Evolutionary conservation across 1,284 basidiomycete genomes (phyloP).

Genomic region (Ustilago esculenta): DNA sequence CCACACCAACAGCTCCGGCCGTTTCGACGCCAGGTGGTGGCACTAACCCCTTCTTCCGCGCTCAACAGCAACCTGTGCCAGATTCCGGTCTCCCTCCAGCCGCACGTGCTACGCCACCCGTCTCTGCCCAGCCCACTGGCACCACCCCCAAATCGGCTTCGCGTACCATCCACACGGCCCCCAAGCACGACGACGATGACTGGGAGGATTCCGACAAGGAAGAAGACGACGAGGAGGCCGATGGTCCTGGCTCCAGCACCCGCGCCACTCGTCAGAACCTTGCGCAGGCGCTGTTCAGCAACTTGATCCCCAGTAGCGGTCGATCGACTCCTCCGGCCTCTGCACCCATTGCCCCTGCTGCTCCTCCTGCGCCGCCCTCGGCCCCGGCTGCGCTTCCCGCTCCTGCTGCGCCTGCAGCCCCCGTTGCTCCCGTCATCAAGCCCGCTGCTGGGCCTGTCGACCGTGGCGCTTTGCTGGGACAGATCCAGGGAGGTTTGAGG

Average conservation of each 20-base stretch:
- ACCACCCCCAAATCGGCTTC: constrained; percentile 22
- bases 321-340: constrained; percentile 51
- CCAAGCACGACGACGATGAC: constrained; percentile 63
- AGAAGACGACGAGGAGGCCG: constrained; percentile 63
- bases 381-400: constrained; percentile 67
- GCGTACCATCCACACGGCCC: constrained; percentile 48
- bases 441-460: constrained; percentile 70
- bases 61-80: constrained; percentile 14
- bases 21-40: constrained; percentile 28
- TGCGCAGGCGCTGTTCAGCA: constrained; percentile 64
- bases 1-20: constrained; percentile 24
- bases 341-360: constrained; percentile 35
- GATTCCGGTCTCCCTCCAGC: constrained; percentile 42
- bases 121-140: constrained; percentile 46
- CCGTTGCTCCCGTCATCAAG: constrained; percentile 55
- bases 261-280: constrained; percentile 64
- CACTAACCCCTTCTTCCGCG: constrained; percentile 63
- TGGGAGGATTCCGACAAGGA: constrained; percentile 63
- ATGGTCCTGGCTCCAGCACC: constrained; percentile 59
- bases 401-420: constrained; percentile 61
- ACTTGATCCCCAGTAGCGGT: constrained; percentile 55
- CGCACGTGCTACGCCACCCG: constrained; percentile 40
- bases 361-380: constrained; percentile 41
- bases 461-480: constrained; percentile 77
- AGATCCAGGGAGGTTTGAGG: constrained; percentile 82